Base-by-base conservation (phyloP, 2,329 filamentous ascomycete species). In the Aspergillus glaucus region DNA sequence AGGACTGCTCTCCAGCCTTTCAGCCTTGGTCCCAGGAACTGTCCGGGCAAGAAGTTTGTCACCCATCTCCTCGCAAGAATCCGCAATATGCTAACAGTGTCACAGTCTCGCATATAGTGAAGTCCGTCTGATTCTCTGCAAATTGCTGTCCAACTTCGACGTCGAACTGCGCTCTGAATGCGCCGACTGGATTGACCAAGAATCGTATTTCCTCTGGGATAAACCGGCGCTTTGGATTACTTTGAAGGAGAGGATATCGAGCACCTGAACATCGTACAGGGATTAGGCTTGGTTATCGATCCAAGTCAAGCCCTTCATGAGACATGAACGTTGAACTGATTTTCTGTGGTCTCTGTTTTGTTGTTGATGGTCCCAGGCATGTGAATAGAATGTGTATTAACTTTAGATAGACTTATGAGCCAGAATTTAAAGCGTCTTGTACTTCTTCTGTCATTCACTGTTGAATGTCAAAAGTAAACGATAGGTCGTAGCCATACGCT, bases 71-170 rank as follows among this genome's bases (percentile, higher is more conserved):
- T 24, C 10, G 10, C 17, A 14, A 24, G 9, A 4, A 30, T 28
- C 6, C 22, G n/a, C 6, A 26, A 12, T 6, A 14, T 36, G 24
- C 36, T 40, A 4, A 41, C 12, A 14, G 14, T 32, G 9, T 3
- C 26, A 14, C 32, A 34, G 19, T 26, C 34, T 64, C 9, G 62
- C 61, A 12, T 58, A 62, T 21, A 50, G 51, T 15, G 57, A 65
- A 34, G 59, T 62, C 14, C 55, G 59, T 1, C 49, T 64, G 0
- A 60, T 60, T 1, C 49, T 65, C 17, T 56, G 53, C 39, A 61
- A 62, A 15, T 21, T 65, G 5, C 41, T 65, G 1, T 64, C 42
- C 37, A 45, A 60, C 22, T 65, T 64, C 19, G 58, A 65, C 32
- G 14, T 64, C 12, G 19, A 22, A 0, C 28, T 62, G 1, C 43